Conservation (phyloP, 176 grass and related monocot genomes). For the Triticum aestivum region DNA sequence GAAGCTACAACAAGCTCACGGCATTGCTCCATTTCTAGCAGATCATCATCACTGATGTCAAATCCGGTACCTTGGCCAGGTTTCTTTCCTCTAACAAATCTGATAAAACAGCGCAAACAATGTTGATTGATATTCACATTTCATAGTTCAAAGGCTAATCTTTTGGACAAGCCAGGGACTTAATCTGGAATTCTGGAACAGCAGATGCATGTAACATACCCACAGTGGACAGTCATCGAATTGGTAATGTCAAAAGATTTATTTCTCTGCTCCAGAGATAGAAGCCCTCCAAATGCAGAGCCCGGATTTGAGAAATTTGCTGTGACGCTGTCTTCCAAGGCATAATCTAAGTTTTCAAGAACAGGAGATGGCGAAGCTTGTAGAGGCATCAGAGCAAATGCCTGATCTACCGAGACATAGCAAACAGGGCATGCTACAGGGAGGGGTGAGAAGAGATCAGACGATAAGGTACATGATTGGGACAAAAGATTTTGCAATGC, state of each 20-base stretch:
- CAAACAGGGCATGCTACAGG: slow-evolving; percentile 85
- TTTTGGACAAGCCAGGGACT: background rate
- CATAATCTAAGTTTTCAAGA: slow-evolving; percentile 65
- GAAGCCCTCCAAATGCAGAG: slow-evolving; percentile 82
- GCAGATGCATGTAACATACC: slow-evolving; percentile 55
- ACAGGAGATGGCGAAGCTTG: slow-evolving; percentile 62
- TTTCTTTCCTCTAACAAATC: slow-evolving; percentile 90
- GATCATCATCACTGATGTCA: slow-evolving; percentile 78
- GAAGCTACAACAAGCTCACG: slow-evolving; percentile 85
- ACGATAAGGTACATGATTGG: background rate
- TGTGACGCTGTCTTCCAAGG: slow-evolving; percentile 54
- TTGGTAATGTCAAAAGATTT: slow-evolving; percentile 78
- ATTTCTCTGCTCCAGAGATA: slow-evolving; percentile 77
- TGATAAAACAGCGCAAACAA: slow-evolving; percentile 36
- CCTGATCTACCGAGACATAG: slow-evolving; percentile 81
- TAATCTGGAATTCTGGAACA: background rate
- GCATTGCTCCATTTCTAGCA: slow-evolving; percentile 94
- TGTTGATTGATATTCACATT: slow-evolving; percentile 5
- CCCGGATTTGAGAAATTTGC: slow-evolving; percentile 58
- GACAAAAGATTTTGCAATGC: background rate
- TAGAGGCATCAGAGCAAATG: slow-evolving; percentile 62
- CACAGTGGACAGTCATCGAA: slow-evolving; percentile 88
- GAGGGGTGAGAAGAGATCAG: slow-evolving; percentile 20
- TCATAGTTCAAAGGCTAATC: background rate
- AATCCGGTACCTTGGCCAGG: slow-evolving; percentile 81